Evolutionary conservation across 371 early-diverging fungal species (phyloP), one percentile per base, ranked within the genome.

Genomic region (Mucor circinelloides): DNA sequence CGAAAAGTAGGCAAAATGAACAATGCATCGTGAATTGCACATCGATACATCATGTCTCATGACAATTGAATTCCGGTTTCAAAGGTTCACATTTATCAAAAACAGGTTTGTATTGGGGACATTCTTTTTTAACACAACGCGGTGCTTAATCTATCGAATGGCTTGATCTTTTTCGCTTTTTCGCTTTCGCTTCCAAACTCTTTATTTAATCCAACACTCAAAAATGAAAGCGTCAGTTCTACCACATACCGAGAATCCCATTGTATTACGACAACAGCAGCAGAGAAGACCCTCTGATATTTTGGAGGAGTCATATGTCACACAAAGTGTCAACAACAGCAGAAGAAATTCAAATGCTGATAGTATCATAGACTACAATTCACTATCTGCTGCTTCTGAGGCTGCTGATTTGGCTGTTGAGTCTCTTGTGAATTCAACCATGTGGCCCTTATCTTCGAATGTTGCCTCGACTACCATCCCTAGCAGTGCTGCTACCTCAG

Each of bases 51-150:
- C 46, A 46, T 46, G 46, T 46, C 46, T 46, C 46, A 46, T 48
- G 10, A 21, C 25, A 48, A 48, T 10, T 48, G 48, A 48, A 48
- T 57, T 57, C 57, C 57, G 57, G 57, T 57, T 57, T 57, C 57
- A 57, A 57, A 34, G 57, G 32, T 48, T 48, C 48, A 48, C 48
- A 50, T 50, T 50, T 50, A 25, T 50, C 25, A 25, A 50, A 50
- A 50, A 25, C 50, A 23, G 50, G 50, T 25, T 50, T 19, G 6
- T 23, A 32, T 58, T 31, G 36, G 58, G 56, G 56, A n/a, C 19
- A 31, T 27, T 31, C 1, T 6, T 54, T 54, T 56, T 56, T 32
- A 32, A 50, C 50, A 50, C 50, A 31, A 55, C 55, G 55, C 55
- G 55, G 55, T 55, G 55, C 30, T 55, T 55, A 55, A 9, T 50